Evolutionary conservation across 768 basidiomycete genomes (phyloP).

Genomic region (Tricholoma flavovirens): DNA sequence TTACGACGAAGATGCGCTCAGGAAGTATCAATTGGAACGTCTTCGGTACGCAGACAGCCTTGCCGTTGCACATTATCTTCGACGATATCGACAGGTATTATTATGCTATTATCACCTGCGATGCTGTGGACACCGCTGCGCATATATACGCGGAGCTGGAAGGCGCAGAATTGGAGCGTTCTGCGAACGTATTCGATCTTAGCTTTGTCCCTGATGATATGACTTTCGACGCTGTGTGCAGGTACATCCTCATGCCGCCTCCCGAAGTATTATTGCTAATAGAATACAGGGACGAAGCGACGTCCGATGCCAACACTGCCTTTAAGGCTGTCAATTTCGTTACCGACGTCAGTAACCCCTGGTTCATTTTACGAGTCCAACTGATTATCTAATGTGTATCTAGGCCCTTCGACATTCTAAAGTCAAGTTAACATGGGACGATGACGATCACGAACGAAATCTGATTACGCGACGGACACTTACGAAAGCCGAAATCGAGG

Average conservation of each 20-base stretch:
- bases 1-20: constrained; percentile 81
- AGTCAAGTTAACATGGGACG: constrained; percentile 98
- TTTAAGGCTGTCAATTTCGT: constrained; percentile 85
- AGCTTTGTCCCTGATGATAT: constrained; percentile 91
- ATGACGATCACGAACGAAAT: constrained; percentile 86
- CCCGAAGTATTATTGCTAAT: background rate
- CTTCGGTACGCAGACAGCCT: constrained; percentile 54
- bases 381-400: background rate
- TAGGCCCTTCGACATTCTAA: constrained; percentile 97
- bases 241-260: constrained; percentile 36
- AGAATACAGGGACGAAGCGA: constrained; percentile 72
- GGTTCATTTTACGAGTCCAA: background rate
- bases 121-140: constrained; percentile 66
- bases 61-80: background rate
- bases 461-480: constrained; percentile 74
- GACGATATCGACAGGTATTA: constrained; percentile 63
- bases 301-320: constrained; percentile 47
- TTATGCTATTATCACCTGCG: constrained; percentile 91
- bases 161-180: constrained; percentile 92
- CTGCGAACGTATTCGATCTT: constrained; percentile 92
- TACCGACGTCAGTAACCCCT: constrained; percentile 66
- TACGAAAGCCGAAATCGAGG: constrained; percentile 82
- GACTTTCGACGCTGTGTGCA: constrained; percentile 71
- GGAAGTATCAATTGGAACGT: constrained; percentile 90
- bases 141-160: constrained; percentile 84